These are phyloP conservation scores for Maudiozyma bulderi DNA, from an alignment of 805 yeast species.

Conservation along the genomic window DNA sequence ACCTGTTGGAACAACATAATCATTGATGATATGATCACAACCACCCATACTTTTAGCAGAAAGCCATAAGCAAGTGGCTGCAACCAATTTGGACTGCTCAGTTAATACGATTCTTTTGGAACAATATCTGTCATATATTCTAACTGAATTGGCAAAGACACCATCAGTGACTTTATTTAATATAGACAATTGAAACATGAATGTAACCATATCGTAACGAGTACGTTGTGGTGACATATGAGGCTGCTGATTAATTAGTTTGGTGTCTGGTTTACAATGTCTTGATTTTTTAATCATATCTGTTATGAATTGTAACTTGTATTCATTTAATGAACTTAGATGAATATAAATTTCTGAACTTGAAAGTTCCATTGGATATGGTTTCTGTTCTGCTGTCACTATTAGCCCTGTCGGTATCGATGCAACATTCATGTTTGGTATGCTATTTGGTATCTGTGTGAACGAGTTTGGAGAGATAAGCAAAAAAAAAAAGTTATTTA, in stretches of 20 bases:
- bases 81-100: constrained; percentile 82
- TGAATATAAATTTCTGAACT: constrained; percentile 42
- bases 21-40: constrained; percentile 54
- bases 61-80: constrained; percentile 87
- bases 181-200: constrained; percentile 60
- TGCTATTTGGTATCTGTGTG: background rate
- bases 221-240: constrained; percentile 60
- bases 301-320: constrained; percentile 40
- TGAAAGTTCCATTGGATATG: constrained; percentile 43
- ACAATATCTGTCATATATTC: constrained; percentile 82
- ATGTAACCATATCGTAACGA: constrained; percentile 68
- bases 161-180: constrained; percentile 57
- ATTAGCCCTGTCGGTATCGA: constrained; percentile 21
- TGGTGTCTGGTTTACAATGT: constrained; percentile 41
- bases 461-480: too few species aligned
- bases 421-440: background rate
- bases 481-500: too few species aligned
- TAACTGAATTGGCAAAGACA: constrained; percentile 56
- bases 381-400: constrained; percentile 35
- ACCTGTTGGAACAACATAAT: constrained; percentile 40
- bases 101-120: constrained; percentile 74
- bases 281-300: constrained; percentile 30
- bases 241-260: constrained; percentile 78
- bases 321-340: constrained; percentile 37
- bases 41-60: constrained; percentile 77